phyloP scores from a whole-genome alignment of 1,139 yeast species.

The Diutina neorugosa region DNA sequence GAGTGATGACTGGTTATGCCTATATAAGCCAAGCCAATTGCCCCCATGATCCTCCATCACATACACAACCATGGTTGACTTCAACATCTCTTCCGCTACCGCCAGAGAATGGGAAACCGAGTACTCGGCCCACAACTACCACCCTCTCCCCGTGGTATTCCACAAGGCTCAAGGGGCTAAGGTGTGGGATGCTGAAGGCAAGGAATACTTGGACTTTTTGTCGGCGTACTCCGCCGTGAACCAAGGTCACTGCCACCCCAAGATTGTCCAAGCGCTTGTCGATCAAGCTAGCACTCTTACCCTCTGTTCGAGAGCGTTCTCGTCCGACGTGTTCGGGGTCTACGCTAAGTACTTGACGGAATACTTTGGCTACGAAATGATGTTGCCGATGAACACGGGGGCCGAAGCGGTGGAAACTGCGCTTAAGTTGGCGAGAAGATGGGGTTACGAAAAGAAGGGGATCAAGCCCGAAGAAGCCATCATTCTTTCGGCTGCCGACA shows the following conservation, averaged over 20 bases:
- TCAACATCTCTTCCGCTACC: constrained; percentile 12
- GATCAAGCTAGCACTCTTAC: constrained; percentile 84
- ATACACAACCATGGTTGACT: neutral
- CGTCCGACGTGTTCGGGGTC: constrained; percentile 77
- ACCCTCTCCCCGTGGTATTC: constrained; percentile 92
- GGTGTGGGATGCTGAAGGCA: constrained; percentile 98
- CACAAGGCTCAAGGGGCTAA: constrained; percentile 80
- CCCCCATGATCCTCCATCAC: neutral
- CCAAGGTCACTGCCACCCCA: constrained; percentile 97
- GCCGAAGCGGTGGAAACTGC: constrained; percentile 98
- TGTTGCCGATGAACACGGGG: constrained; percentile 96
- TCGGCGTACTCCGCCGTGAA: constrained; percentile 95
- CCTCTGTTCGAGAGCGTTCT: constrained; percentile 84
- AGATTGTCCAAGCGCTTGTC: constrained; percentile 70
- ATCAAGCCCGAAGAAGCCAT: constrained; percentile 78
- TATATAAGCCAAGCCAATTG: neutral
- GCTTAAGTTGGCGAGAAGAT: constrained; percentile 85
- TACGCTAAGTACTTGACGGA: constrained; percentile 86
- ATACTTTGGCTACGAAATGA: constrained; percentile 83
- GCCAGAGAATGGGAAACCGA: constrained; percentile 61
- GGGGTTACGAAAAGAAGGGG: constrained; percentile 89
- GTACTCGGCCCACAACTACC: constrained; percentile 94
- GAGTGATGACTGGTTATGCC: neutral
- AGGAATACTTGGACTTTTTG: constrained; percentile 73
- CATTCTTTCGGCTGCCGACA: constrained; percentile 73